Percentiles rank a stretch among this genome's conserved stretches.
phyloP scores from a whole-genome alignment of 2,329 filamentous ascomycete genomes.

The Xenosphaeropsis pyriputrescens region DNA sequence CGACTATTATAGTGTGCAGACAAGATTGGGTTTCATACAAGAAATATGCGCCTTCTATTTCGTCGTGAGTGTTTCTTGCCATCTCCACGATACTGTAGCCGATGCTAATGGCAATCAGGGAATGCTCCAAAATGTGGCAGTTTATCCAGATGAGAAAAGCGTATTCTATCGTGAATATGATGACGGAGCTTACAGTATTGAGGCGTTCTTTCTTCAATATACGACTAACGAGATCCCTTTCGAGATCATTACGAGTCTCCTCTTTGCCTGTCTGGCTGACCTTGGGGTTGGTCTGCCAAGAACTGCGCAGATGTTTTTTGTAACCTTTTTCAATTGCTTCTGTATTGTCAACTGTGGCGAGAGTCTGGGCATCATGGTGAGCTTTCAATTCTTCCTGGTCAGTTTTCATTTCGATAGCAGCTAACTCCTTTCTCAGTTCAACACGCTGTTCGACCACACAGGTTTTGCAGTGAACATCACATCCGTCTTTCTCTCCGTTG shows the following conservation, averaged over 20 bases:
- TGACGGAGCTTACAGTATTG: slow-evolving; percentile 56
- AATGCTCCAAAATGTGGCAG: slow-evolving; percentile 66
- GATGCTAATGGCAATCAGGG: no score
- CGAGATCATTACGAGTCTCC: slow-evolving; percentile 46
- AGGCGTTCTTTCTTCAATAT: slow-evolving; percentile 58
- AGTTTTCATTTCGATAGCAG: neutral
- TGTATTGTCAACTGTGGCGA: slow-evolving; percentile 63
- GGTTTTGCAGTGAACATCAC: slow-evolving; percentile 66
- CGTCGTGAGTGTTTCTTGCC: no score
- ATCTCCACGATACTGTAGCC: no score
- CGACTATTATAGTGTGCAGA: slow-evolving; percentile 58
- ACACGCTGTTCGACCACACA: slow-evolving; percentile 59
- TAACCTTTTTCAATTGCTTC: slow-evolving; percentile 54
- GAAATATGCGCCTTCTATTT: slow-evolving; percentile 60
- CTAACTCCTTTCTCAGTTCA: slow-evolving; percentile 32
- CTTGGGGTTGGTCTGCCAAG: slow-evolving; percentile 51
- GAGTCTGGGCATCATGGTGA: slow-evolving; percentile 53
- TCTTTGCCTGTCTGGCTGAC: slow-evolving; percentile 50
- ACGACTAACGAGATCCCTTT: slow-evolving; percentile 58
- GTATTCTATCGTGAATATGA: slow-evolving; percentile 68
- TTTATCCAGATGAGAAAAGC: slow-evolving; percentile 58
- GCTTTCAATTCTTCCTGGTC: slow-evolving; percentile 1
- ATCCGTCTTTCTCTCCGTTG: slow-evolving; percentile 52
- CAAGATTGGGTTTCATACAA: slow-evolving; percentile 58
- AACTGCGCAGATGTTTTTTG: slow-evolving; percentile 50